phyloP scores from a whole-genome alignment of 768 basidiomycete genomes.

The Amanita fuliginea region DNA sequence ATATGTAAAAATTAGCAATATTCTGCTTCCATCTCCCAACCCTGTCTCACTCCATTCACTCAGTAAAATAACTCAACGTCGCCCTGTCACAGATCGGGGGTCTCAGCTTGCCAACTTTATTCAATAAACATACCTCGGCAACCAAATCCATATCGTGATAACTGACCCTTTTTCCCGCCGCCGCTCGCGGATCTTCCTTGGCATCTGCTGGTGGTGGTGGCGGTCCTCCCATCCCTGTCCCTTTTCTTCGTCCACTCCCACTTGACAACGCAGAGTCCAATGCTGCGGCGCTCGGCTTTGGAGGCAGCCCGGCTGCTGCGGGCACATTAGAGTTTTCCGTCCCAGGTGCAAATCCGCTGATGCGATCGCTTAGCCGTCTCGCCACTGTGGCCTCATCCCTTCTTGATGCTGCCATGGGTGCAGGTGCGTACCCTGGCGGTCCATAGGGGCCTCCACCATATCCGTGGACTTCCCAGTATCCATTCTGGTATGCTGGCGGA shows the following conservation, averaged over 20 bases:
- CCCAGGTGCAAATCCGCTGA: conserved; percentile 62
- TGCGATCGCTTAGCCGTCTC: conserved; percentile 67
- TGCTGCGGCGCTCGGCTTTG: conserved; percentile 56
- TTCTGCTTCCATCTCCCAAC: not conserved
- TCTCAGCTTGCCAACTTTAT: conserved; percentile 1
- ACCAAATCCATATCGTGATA: conserved; percentile 96
- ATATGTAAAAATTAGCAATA: conserved; percentile 9
- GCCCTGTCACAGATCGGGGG: conserved; percentile 25
- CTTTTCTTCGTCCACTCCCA: conserved; percentile 29
- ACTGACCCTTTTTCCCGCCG: conserved; percentile 80
- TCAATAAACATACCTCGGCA: conserved; percentile 43
- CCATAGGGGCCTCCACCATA: conserved; percentile 32
- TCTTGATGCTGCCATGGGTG: conserved; percentile 29
- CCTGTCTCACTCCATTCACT: conserved; percentile 9
- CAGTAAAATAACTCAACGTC: conserved; percentile 52
- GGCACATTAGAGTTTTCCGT: conserved; percentile 35
- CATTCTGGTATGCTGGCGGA: conserved; percentile 31
- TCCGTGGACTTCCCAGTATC: conserved; percentile 32
- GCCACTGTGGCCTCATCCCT: conserved; percentile 49
- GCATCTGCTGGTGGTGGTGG: conserved; percentile 79
- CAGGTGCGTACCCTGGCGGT: conserved; percentile 23
- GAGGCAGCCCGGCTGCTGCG: conserved; percentile 64
- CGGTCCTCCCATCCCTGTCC: conserved; percentile 29
- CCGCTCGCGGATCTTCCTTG: conserved; percentile 87
- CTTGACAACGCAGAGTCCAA: conserved; percentile 42